phyloP scores from a whole-genome alignment of 306 rosid genomes.

The Lathyrus sativus region DNA sequence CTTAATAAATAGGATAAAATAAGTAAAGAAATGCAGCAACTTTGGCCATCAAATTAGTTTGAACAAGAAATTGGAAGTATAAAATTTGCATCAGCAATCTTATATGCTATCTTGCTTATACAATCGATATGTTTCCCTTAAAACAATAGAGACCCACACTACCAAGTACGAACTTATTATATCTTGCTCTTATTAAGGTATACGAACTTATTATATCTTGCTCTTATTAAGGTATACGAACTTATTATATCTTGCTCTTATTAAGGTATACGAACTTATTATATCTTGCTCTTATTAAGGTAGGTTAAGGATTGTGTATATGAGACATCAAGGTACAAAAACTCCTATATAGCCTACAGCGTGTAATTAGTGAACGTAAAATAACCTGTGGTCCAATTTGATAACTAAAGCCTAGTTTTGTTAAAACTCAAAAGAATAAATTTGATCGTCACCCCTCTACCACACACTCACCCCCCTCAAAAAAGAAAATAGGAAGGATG shows the following conservation, averaged over 20 bases:
- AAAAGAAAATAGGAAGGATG: conserved; percentile 4
- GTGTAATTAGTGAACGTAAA: background rate
- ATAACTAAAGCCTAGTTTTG: background rate
- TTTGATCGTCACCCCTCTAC: background rate
- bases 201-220: too few species aligned
- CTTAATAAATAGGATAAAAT: conserved; percentile 10
- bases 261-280: too few species aligned
- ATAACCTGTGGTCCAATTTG: background rate
- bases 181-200: too few species aligned
- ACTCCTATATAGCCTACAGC: background rate
- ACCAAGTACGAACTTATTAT: background rate
- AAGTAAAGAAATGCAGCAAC: conserved; percentile 12
- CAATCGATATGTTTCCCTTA: background rate
- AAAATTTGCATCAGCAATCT: conserved; percentile 11
- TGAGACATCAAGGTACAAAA: conserved; percentile 10
- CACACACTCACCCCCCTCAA: too few species aligned
- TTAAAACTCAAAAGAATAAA: background rate
- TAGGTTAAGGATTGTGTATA: background rate
- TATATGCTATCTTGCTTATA: background rate
- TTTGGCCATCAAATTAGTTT: conserved; percentile 19
- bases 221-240: too few species aligned
- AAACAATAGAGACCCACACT: conserved; percentile 11
- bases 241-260: too few species aligned
- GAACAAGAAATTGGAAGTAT: background rate
- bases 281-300: background rate